Evolutionary conservation across 2,329 filamentous ascomycete species (phyloP), one percentile per base, ranked within the genome.

Genomic region (Epichloe scottii): DNA sequence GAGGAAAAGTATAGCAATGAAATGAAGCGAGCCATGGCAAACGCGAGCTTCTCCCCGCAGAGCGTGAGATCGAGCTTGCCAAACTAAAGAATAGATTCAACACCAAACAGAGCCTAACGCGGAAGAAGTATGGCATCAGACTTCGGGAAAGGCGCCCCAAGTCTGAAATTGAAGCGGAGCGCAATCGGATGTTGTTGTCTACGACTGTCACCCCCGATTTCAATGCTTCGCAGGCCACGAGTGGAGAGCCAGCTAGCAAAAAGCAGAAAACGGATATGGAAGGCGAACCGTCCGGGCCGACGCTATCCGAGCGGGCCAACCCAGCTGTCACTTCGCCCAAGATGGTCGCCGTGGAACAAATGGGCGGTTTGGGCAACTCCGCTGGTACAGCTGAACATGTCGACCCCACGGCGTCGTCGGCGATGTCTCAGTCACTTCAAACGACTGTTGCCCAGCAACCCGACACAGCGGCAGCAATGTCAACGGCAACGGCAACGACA

Each of bases 51-150:
- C 50, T 58, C 0, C 66, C 73, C 38, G 61, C 64, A 2, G 56
- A 62, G 52, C 41, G 60, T 58, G 54, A 64, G 58, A 47, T 65
- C 55, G 53, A 55, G 45, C 48, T 78, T 0, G 66, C 69, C 0
- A 70, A 66, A 10, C 57, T 79, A 1, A 72, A 72, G 40, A 80
- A 79, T 55, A 71, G 70, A 3, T 77, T 75, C 56, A 73, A 73
- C 42, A 78, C 75, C 3, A 78, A 76, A 51, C 76, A 78, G 59
- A 78, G 74, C 49, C 69, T 69, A n/a, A 74, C 78, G 3, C 71
- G 78, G 12, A 80, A 78, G 59, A 78, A 72, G 53, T 80, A 74
- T 53, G 77, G 77, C n/a, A 75, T 81, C 34, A 69, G 71, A 2
- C 66, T 81, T 14, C 71, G 75, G 0, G 68, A 72, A 55, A 66